Evolutionary conservation across 129 eudicot genomes (phyloP).

Genomic region (Pulicaria dysenterica): DNA sequence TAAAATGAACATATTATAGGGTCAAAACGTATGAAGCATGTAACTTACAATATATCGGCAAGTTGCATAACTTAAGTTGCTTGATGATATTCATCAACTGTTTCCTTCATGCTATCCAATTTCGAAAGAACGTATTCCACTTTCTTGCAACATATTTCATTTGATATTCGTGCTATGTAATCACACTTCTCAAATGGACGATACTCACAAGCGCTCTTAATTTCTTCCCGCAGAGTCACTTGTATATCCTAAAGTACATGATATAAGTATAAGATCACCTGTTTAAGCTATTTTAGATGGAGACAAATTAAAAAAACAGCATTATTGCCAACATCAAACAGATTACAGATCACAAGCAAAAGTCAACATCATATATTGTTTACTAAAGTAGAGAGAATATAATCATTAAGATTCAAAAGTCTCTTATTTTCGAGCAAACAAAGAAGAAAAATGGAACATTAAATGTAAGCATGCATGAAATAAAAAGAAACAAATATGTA

Average conservation of each 20-base stretch:
- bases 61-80: constrained; percentile 39
- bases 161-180: constrained; percentile 78
- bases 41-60: not conserved
- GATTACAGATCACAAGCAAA: constrained; percentile 1
- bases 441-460: not conserved
- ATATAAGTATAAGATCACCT: not conserved
- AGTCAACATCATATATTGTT: too few species aligned
- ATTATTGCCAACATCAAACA: too few species aligned
- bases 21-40: not conserved
- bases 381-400: not conserved
- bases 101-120: constrained; percentile 68
- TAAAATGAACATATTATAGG: too few species aligned
- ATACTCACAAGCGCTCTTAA: constrained; percentile 89
- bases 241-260: constrained; percentile 66
- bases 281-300: not conserved
- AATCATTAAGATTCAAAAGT: not conserved
- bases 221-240: constrained; percentile 85
- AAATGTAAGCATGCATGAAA: not conserved
- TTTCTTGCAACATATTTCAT: constrained; percentile 88
- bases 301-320: not conserved
- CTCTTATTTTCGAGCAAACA: not conserved
- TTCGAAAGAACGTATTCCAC: constrained; percentile 61
- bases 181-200: constrained; percentile 97
- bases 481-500: too few species aligned
- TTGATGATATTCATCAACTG: constrained; percentile 50